Conservation (phyloP, 768 basidiomycete species). For the Xerocomellus amylosporus region DNA sequence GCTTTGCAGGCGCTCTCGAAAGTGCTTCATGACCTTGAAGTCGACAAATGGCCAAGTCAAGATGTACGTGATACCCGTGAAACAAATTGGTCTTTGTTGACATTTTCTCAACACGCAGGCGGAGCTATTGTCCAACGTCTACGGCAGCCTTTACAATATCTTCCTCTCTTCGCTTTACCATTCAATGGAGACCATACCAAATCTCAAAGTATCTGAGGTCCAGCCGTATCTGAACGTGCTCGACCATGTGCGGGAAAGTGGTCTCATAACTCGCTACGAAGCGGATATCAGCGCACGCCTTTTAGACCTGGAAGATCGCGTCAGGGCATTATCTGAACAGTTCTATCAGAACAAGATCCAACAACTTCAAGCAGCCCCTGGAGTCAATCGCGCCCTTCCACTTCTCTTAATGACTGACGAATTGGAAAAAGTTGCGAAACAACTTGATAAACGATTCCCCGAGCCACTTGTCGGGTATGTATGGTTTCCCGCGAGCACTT, state of each 20-base stretch:
- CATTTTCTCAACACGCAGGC: slow-evolving; percentile 38
- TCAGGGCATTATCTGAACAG: slow-evolving; percentile 55
- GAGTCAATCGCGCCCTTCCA: slow-evolving; percentile 79
- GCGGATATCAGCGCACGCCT: slow-evolving; percentile 70
- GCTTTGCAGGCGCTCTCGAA: slow-evolving; percentile 73
- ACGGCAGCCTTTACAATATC: slow-evolving; percentile 77
- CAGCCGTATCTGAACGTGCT: slow-evolving; percentile 63
- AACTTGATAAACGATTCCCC: slow-evolving; percentile 82
- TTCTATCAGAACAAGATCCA: slow-evolving; percentile 63
- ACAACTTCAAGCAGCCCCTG: slow-evolving; percentile 64
- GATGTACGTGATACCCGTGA: slow-evolving; percentile 59
- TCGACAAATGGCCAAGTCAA: slow-evolving; percentile 73
- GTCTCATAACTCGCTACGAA: slow-evolving; percentile 68
- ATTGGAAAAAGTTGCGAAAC: slow-evolving; percentile 81
- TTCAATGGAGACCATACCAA: slow-evolving; percentile 71
- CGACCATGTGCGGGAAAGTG: slow-evolving; percentile 67
- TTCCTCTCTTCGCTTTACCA: slow-evolving; percentile 86
- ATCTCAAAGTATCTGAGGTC: slow-evolving; percentile 69
- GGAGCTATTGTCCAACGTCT: slow-evolving; percentile 65
- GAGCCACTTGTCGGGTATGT: slow-evolving; percentile 77
- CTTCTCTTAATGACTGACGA: slow-evolving; percentile 84
- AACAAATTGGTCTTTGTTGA: slow-evolving; percentile 4
- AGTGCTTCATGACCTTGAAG: slow-evolving; percentile 63
- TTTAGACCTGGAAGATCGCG: slow-evolving; percentile 62
- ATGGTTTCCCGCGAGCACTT: not conserved